Evolutionary conservation across 345 rosid species (phyloP).

Genomic region (Rhodomyrtus tomentosa): DNA sequence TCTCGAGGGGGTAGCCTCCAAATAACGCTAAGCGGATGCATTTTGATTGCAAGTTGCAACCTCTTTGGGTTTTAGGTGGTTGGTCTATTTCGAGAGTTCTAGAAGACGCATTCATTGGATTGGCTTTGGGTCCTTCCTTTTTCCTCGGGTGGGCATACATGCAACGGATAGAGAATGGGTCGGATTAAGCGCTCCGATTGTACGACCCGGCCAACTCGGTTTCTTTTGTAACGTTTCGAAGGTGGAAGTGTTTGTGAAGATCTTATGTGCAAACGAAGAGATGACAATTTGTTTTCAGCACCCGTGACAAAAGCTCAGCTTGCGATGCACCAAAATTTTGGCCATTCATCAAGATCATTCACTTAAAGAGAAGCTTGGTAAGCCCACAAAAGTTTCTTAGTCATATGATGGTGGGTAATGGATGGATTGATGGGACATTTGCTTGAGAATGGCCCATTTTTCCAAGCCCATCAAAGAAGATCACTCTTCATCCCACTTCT

Average conservation of each 20-base stretch:
- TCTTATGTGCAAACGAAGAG: no score
- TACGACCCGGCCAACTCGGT: not conserved
- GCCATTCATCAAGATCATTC: not conserved
- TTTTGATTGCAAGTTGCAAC: not conserved
- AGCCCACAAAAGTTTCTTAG: not conserved
- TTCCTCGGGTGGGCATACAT: not conserved
- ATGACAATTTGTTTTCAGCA: not conserved
- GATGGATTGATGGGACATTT: not conserved
- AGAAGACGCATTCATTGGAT: not conserved
- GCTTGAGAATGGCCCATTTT: not conserved
- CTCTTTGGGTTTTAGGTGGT: not conserved
- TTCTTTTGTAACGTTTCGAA: not conserved
- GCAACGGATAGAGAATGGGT: not conserved
- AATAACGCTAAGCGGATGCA: not conserved
- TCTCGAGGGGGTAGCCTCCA: not conserved
- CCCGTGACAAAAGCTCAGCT: not conserved
- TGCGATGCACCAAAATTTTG: not conserved
- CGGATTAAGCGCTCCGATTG: not conserved
- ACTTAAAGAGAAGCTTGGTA: not conserved
- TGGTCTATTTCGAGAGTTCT: not conserved
- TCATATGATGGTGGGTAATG: not conserved
- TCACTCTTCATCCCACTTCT: not conserved
- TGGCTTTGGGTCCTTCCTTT: not conserved
- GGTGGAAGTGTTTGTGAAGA: not conserved
- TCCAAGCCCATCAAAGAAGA: not conserved